A percentile compares a stretch with the other conserved stretches of the same genome.
Evolutionary conservation across 1,284 basidiomycete species (phyloP).

Genomic region (Phylloporus sp.): DNA sequence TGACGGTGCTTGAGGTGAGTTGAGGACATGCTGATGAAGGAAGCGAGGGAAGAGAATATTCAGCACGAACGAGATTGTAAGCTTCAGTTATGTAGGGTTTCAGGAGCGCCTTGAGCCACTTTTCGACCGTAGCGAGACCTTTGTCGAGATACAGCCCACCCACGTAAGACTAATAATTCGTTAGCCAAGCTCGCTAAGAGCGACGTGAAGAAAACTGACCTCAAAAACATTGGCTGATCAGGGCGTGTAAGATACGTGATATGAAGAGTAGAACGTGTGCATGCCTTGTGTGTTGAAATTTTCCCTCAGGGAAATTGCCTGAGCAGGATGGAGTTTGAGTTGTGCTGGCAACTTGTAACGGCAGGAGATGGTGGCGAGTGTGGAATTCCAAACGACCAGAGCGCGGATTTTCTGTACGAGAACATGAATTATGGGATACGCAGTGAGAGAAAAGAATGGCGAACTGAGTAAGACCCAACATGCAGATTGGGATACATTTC

Average conservation of each 20-base stretch:
- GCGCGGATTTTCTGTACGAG: slow-evolving; percentile 71
- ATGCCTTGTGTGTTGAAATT: slow-evolving; percentile 75
- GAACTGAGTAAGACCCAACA: slow-evolving; percentile 78
- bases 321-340: slow-evolving; percentile 71
- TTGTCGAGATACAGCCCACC: slow-evolving; percentile 76
- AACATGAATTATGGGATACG: not conserved
- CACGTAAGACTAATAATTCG: slow-evolving; percentile 67
- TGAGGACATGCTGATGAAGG: slow-evolving; percentile 7
- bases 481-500: slow-evolving; percentile 72
- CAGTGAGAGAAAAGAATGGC: slow-evolving; percentile 25
- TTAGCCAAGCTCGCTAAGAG: slow-evolving; percentile 9
- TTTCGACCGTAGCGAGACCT: slow-evolving; percentile 60
- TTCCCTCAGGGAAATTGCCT: slow-evolving; percentile 70
- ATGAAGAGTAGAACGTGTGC: slow-evolving; percentile 21
- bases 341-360: slow-evolving; percentile 67
- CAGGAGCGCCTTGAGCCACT: slow-evolving; percentile 69
- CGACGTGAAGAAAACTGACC: slow-evolving; percentile 46
- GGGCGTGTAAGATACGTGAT: slow-evolving; percentile 16
- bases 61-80: slow-evolving; percentile 65
- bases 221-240: slow-evolving; percentile 76
- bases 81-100: slow-evolving; percentile 66
- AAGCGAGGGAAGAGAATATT: slow-evolving; percentile 58
- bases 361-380: slow-evolving; percentile 71
- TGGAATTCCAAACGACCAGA: slow-evolving; percentile 75
- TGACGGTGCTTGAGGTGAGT: not conserved